phyloP scores from a whole-genome alignment of 345 rosid species.

The Sonneratia alba region DNA sequence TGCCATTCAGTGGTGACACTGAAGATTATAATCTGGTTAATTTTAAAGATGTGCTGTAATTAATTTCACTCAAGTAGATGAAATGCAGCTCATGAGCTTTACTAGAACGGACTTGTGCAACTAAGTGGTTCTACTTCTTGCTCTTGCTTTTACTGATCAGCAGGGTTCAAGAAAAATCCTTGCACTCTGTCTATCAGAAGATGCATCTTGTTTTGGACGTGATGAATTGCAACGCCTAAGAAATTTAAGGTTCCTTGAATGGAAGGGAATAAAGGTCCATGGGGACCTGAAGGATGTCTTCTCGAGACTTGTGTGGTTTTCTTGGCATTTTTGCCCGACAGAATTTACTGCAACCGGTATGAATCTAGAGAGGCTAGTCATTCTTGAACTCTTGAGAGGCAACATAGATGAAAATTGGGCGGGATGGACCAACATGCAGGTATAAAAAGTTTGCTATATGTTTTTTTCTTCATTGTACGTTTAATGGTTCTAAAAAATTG shows the following conservation, averaged over 20 bases:
- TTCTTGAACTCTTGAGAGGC: constrained; percentile 2
- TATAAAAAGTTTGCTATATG: neutral
- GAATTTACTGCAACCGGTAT: neutral
- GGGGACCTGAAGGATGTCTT: neutral
- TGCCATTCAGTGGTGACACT: no score
- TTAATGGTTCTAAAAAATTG: neutral
- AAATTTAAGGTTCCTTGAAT: neutral
- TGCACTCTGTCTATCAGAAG: neutral
- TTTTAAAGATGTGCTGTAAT: no score
- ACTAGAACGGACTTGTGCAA: neutral
- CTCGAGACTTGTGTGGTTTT: neutral
- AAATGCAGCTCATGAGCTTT: neutral
- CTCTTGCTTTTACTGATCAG: neutral
- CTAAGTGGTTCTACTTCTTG: neutral
- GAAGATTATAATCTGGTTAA: no score
- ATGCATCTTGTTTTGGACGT: neutral
- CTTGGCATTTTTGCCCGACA: neutral
- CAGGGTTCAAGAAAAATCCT: constrained; percentile 1
- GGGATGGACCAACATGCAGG: neutral
- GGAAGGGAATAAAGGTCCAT: neutral
- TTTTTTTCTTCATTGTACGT: neutral
- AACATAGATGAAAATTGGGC: neutral
- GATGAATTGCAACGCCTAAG: neutral
- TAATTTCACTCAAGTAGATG: neutral
- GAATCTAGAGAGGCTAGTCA: neutral